Percentiles rank a stretch among this genome's conserved stretches.
phyloP scores from a whole-genome alignment of 208 protist species.

The Leishmania major region DNA sequence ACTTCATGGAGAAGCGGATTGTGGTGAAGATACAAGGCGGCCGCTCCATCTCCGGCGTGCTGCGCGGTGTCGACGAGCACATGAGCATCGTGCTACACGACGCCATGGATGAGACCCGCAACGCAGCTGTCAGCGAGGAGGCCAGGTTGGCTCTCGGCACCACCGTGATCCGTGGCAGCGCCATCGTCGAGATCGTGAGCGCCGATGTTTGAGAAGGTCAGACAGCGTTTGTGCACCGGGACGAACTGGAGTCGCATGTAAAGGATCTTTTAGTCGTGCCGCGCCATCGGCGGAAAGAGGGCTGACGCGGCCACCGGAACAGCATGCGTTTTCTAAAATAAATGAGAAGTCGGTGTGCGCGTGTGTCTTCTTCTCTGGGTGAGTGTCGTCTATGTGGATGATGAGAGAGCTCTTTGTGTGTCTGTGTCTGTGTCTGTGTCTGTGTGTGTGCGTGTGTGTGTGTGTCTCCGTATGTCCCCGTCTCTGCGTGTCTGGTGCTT shows the following conservation, averaged over 20 bases:
- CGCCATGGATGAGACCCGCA: slow-evolving; percentile 91
- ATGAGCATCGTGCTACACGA: slow-evolving; percentile 98
- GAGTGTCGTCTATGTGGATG: not conserved
- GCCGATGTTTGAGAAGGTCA: slow-evolving; percentile 54
- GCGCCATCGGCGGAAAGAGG: not conserved
- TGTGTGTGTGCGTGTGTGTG: not conserved
- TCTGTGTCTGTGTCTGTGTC: not conserved
- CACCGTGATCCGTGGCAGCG: slow-evolving; percentile 89
- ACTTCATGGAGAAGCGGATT: slow-evolving; percentile 95
- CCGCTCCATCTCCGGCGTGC: slow-evolving; percentile 92
- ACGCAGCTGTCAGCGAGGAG: slow-evolving; percentile 28
- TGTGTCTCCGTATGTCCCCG: not conserved
- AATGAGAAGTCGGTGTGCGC: not conserved
- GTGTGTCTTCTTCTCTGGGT: not conserved
- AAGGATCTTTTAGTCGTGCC: not conserved
- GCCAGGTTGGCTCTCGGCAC: slow-evolving; percentile 86
- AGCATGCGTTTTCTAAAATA: not conserved
- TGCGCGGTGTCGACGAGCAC: slow-evolving; percentile 97
- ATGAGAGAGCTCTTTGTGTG: not conserved
- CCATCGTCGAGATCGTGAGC: slow-evolving; percentile 90
- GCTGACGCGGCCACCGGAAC: not conserved
- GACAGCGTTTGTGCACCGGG: not conserved
- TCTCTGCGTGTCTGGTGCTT: not conserved
- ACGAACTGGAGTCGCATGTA: not conserved
- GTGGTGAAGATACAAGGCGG: slow-evolving; percentile 96